phyloP scores from a whole-genome alignment of 2,329 filamentous ascomycete genomes.

The Gyromitra esculenta region DNA sequence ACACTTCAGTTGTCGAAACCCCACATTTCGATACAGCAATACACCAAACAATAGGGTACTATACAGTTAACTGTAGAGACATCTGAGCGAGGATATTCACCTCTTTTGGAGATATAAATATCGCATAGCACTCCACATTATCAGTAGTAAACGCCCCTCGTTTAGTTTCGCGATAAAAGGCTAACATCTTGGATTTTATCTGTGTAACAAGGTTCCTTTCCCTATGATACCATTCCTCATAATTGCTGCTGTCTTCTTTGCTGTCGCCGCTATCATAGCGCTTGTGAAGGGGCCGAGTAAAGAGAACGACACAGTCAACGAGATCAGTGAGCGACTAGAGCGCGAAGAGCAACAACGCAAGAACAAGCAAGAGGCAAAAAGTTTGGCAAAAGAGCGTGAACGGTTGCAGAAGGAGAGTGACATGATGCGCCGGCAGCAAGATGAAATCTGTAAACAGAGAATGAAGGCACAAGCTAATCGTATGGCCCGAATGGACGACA shows the following conservation, averaged over 20 bases:
- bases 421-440: neutral
- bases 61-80: neutral
- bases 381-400: neutral
- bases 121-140: neutral
- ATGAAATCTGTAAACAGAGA: slow-evolving; percentile 2
- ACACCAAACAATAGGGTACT: neutral
- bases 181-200: neutral
- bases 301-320: slow-evolving; percentile 25
- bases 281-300: neutral
- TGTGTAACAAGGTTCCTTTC: neutral
- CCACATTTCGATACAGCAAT: neutral
- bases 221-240: neutral
- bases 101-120: neutral
- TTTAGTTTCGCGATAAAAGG: neutral
- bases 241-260: neutral
- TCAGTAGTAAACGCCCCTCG: neutral
- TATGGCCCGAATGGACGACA: neutral
- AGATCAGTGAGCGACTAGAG: neutral
- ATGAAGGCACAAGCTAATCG: neutral
- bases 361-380: neutral
- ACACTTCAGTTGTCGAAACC: neutral
- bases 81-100: neutral
- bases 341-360: neutral
- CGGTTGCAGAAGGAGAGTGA: neutral
- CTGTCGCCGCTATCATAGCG: neutral